Conservation (phyloP, 2,329 filamentous ascomycete species). For the Geoglossum cookeanum region DNA sequence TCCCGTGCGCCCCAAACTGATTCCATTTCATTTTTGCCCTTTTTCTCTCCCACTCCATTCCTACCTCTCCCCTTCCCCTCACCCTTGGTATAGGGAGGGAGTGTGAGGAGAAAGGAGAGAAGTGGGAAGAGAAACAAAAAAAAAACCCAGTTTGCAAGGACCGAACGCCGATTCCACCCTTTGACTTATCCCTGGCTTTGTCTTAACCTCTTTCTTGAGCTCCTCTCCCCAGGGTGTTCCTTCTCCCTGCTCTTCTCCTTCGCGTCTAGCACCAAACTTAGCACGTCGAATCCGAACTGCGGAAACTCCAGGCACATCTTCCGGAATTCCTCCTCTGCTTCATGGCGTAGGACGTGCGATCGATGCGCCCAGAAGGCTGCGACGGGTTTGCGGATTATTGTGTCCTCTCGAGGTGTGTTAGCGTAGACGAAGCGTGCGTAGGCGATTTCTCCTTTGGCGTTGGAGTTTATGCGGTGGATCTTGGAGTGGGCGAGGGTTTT, state of each 20-base stretch:
- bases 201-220: conserved; percentile 21
- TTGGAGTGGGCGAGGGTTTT: conserved; percentile 67
- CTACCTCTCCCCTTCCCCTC: too few species aligned
- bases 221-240: conserved; percentile 20
- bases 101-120: not conserved
- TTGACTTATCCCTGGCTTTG: not conserved
- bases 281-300: conserved; percentile 82
- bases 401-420: conserved; percentile 50
- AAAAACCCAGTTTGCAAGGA: too few species aligned
- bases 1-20: too few species aligned
- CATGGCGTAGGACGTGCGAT: conserved; percentile 61
- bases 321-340: conserved; percentile 74
- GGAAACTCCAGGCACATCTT: conserved; percentile 73
- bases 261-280: conserved; percentile 36
- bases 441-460: conserved; percentile 72
- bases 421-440: conserved; percentile 85
- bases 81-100: too few species aligned
- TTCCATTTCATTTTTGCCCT: too few species aligned
- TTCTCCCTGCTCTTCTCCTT: conserved; percentile 21
- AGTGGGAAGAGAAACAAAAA: not conserved
- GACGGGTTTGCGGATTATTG: conserved; percentile 58
- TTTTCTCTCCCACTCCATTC: too few species aligned
- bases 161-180: too few species aligned
- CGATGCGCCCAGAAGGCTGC: conserved; percentile 81
- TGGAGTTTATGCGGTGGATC: conserved; percentile 80